A percentile compares a stretch with the other conserved stretches of the same genome.
Evolutionary conservation across 441 rosid genomes (phyloP).

Genomic region (Hura crepitans): DNA sequence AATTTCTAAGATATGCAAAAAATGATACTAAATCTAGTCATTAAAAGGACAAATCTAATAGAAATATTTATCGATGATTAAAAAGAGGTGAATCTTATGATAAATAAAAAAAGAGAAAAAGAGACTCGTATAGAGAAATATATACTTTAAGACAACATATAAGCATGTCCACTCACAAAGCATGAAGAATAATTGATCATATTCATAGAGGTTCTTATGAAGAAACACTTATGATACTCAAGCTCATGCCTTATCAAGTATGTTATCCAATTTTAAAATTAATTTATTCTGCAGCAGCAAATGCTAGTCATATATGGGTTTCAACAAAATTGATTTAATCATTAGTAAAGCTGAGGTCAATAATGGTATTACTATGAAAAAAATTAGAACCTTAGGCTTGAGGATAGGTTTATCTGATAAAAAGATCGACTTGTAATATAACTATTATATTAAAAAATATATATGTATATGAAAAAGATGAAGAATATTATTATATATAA

Average conservation of each 20-base stretch:
- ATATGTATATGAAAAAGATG: neutral
- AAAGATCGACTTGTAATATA: constrained; percentile 6
- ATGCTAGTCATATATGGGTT: too few species aligned
- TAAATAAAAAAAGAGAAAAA: neutral
- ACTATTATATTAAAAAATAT: neutral
- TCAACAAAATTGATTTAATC: too few species aligned
- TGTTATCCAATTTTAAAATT: too few species aligned
- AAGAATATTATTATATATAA: too few species aligned
- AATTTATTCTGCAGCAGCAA: too few species aligned
- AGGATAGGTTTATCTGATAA: neutral
- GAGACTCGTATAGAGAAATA: neutral
- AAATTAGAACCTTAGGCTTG: constrained; percentile 4
- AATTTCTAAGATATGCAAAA: too few species aligned
- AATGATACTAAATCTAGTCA: too few species aligned
- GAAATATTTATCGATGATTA: neutral
- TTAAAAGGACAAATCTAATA: neutral
- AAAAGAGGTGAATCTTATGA: neutral
- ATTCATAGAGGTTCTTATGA: too few species aligned
- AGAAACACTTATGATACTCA: too few species aligned
- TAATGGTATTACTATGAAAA: neutral
- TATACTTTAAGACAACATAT: neutral
- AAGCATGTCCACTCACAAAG: constrained; percentile 1
- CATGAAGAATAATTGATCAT: neutral
- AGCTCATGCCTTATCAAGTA: too few species aligned
- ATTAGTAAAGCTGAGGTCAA: neutral